Conservation (phyloP, 495 filamentous ascomycete genomes). For the Trichoderma erinaceum region DNA sequence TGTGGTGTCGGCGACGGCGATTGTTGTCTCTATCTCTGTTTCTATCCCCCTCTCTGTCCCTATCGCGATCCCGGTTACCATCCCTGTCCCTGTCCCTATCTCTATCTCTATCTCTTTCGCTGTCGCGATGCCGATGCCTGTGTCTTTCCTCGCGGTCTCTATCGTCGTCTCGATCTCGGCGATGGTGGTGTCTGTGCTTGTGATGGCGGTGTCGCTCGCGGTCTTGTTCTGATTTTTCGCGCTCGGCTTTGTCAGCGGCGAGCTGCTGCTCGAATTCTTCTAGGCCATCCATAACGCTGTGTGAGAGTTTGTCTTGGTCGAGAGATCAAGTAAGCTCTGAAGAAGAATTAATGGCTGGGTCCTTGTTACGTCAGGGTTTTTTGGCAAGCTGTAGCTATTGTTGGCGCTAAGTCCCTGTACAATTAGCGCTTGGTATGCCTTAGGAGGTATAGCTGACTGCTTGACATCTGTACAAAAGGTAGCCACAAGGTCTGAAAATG, state of each 20-base stretch:
- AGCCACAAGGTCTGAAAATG: not conserved
- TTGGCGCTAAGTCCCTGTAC: not conserved
- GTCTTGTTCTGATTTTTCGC: constrained; percentile 32
- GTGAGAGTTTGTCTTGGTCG: constrained; percentile 10
- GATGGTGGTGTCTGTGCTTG: constrained; percentile 42
- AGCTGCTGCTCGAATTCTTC: constrained; percentile 51
- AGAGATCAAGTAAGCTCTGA: not conserved
- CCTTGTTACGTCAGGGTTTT: constrained; percentile 9
- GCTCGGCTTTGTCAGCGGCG: constrained; percentile 45
- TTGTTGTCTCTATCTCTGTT: constrained; percentile 24
- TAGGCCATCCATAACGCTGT: constrained; percentile 40
- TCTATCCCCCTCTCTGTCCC: constrained; percentile 32
- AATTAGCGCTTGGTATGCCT: not conserved
- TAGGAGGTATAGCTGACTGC: not conserved
- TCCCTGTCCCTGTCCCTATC: constrained; percentile 30
- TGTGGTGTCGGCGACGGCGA: constrained; percentile 36
- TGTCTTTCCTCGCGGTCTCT: constrained; percentile 26
- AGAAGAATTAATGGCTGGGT: not conserved
- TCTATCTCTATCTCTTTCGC: constrained; percentile 19
- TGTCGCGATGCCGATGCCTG: constrained; percentile 25
- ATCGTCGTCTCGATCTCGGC: constrained; percentile 25
- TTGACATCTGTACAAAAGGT: no score
- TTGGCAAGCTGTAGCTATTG: not conserved
- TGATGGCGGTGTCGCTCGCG: constrained; percentile 34
- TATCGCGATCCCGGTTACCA: constrained; percentile 25